Base-by-base conservation (phyloP, 139 green algal genomes). In the Spirogloea muscicola region DNA sequence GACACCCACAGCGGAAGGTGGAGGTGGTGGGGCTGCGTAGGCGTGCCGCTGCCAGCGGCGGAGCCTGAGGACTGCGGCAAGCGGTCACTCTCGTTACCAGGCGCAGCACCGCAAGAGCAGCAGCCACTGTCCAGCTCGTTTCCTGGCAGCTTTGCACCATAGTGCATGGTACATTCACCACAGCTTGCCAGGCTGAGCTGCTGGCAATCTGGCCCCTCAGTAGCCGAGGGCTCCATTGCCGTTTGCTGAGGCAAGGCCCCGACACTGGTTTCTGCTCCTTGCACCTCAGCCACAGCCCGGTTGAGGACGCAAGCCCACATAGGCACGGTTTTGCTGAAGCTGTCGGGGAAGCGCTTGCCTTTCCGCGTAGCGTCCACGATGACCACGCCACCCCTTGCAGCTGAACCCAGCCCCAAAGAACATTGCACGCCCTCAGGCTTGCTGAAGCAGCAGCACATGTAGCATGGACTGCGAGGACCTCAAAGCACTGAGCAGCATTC, bases 281-380 rank as follows among this genome's bases (percentile, higher is more conserved):
- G 2, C 25, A 1, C 29, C 57, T 9, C 25, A 18, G 65, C 72
- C 43, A 94, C 58, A 0, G 89, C 92, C 0, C 84, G 83, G 79
- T 97, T 97, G 1, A 98, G 21, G 3, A 96, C 91, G 0, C 84
- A 80, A 1, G 77, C 71, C 93, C 93, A 98, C 1, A 97, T 95
- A n/a, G 93, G 93, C 13, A 97, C 80, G 2, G 94, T 97, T 75
- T 96, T 98, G 1, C 84, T 88, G 62, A 98, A 73, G 13, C 92
- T 87, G 75, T 98, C 94, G 40, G 92, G 92, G 41, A 93, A 96
- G 2, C 80, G 69, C 62, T 97, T 98, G 25, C 89, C 90, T 31
- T 88, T 87, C 33, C 89, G 81, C 1, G 94, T 98, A 21, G 94
- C 91, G 60, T 98, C 94, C 16, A 97, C 90, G 13, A 98, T 87